Conservation (phyloP, 2,329 filamentous ascomycete genomes). For the Fusarium gaditjirri region DNA sequence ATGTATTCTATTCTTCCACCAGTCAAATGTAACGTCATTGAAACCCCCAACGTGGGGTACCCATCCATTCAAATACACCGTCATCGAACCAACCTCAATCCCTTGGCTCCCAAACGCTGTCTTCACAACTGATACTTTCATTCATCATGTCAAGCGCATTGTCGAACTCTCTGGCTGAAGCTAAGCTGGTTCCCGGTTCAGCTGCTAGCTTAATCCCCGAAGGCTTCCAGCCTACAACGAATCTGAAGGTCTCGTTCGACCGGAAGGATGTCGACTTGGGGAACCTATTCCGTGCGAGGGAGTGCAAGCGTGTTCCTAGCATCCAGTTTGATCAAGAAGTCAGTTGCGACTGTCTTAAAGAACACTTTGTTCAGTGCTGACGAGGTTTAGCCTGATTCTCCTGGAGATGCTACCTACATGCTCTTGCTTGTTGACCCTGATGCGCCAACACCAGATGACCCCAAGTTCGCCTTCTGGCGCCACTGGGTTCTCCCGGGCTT, state of each 20-base stretch:
- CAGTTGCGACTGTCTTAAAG: accelerated
- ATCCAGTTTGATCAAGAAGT: constrained; percentile 51
- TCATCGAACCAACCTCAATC: constrained; percentile 23
- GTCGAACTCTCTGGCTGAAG: constrained; percentile 48
- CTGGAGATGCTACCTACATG: constrained; percentile 52
- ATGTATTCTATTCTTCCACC: constrained; percentile 29
- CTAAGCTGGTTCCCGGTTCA: constrained; percentile 54
- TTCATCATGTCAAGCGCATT: constrained; percentile 39
- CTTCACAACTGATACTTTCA: not conserved
- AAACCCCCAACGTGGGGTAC: constrained; percentile 36
- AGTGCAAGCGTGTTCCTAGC: constrained; percentile 52
- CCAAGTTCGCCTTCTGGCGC: constrained; percentile 65
- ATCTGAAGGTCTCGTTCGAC: constrained; percentile 52
- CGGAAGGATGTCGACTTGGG: constrained; percentile 50
- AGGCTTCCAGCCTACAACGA: constrained; percentile 55
- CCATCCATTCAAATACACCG: constrained; percentile 22
- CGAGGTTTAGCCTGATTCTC: constrained; percentile 34
- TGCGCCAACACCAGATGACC: constrained; percentile 64
- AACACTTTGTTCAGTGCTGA: not conserved
- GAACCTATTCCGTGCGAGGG: constrained; percentile 53
- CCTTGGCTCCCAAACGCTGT: not conserved
- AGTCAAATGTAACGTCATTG: constrained; percentile 23
- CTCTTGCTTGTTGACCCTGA: constrained; percentile 65
- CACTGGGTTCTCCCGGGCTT: constrained; percentile 62
- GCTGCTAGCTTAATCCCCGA: constrained; percentile 54